Percentiles rank a stretch among this genome's conserved stretches.
Evolutionary conservation across 1,139 yeast species (phyloP).

Genomic region (Casaregolazyma lundiana): DNA sequence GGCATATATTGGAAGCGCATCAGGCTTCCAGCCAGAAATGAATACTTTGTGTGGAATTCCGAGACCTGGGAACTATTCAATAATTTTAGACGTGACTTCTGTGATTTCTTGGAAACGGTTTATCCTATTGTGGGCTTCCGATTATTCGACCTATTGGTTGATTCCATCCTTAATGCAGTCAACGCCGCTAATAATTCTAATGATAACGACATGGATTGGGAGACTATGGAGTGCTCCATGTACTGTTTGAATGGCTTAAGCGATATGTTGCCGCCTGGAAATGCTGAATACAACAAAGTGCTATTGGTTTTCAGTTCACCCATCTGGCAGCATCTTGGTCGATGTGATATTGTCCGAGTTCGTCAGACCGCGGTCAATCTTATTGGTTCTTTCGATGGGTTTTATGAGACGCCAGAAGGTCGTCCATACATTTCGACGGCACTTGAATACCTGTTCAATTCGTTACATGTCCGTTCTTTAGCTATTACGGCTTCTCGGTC

Average conservation of each 20-base stretch:
- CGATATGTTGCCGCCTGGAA: conserved; percentile 34
- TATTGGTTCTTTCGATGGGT: conserved; percentile 34
- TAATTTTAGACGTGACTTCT: conserved; percentile 64
- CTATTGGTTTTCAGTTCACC: conserved; percentile 31
- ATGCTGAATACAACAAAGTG: conserved; percentile 24
- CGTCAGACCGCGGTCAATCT: conserved; percentile 35
- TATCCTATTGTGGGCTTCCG: conserved; percentile 60
- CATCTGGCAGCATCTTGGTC: conserved; percentile 30
- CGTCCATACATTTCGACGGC: conserved; percentile 29
- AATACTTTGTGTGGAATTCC: conserved; percentile 23
- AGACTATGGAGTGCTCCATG: conserved; percentile 64
- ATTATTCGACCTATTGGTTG: conserved; percentile 48
- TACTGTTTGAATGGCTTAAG: conserved; percentile 52
- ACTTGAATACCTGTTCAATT: conserved; percentile 33
- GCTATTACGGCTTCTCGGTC: conserved; percentile 36
- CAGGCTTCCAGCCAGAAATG: conserved; percentile 37
- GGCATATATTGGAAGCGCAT: conserved; percentile 60
- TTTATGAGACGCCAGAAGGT: conserved; percentile 31
- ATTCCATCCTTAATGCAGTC: conserved; percentile 36
- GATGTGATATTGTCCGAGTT: conserved; percentile 25
- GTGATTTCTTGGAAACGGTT: conserved; percentile 67
- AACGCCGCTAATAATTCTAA: conserved; percentile 19
- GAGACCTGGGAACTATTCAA: conserved; percentile 50
- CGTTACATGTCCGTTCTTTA: conserved; percentile 25
- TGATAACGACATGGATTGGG: conserved; percentile 27